Base-by-base conservation (phyloP, 1,284 basidiomycete genomes). In the Leccinum subrobustum region DNA sequence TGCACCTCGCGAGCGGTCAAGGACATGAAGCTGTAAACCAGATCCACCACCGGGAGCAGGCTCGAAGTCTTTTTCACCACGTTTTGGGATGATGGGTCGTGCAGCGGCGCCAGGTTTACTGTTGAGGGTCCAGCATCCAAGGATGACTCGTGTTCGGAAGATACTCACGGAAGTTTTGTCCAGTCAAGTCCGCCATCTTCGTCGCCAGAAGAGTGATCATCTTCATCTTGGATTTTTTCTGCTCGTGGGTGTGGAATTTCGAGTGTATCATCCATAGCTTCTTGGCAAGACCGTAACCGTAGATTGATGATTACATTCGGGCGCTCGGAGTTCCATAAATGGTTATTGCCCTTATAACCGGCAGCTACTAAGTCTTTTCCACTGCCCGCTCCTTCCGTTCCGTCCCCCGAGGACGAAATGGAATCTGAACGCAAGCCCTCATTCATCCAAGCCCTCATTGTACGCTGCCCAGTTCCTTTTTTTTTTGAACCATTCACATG, bases 31-130 rank as follows among this genome's bases (percentile, higher is more conserved):
- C 65, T 96, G 92, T n/a, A 96, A 79, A 59, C 88, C 88, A 53
- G 93, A 92, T 18, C 86, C 84, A 60, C 92, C 84, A 50, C 86
- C 82, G 57, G 83, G 76, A 66, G 82, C 75, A 3, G 96, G 96
- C 74, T 98, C 96, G 67, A 96, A 98, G 68, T 97, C 95, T 73
- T 98, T 97, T 74, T 97, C 95, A 4, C 95, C 95, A 29, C 95
- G 84, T 74, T 93, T 95, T 9, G 95, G 95, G 58, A 97, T 96
- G 6, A 83, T 74, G 1, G 83, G 83, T 14, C 77, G 77, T 4
- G 73, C 67, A 42, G 68, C 64, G 35, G 65, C 48, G 9, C 65
- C 72, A 50, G 55, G 20, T 50, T 65, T 73, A 52, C 73, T 72
- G 59, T 56, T 18, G 58, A 59, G 31, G 14, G 51, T 60, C 52